Base-by-base conservation (phyloP, 352 stramenopile species). In the Phytophthora capsici region DNA sequence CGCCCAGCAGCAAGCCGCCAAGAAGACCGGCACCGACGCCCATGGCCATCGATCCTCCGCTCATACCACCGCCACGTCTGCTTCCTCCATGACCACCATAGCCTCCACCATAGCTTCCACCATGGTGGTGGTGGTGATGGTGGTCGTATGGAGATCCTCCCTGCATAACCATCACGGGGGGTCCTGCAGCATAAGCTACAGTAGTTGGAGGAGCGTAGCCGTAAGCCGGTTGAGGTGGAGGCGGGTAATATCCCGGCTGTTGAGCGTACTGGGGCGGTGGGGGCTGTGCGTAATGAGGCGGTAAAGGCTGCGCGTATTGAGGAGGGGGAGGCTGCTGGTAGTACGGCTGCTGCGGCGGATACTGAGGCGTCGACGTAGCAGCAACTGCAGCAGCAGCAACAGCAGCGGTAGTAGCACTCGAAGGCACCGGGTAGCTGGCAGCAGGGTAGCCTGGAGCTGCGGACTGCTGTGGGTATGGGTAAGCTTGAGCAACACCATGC, bases 1-100 rank as follows among this genome's bases (percentile, higher is more conserved):
- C 86, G n/a, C 85, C 87, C 0, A 95, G 73, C 25, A 95, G 51
- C 63, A 93, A 66, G 12, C 87, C 87, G 40, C 87, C 87, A 32
- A 92, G 63, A n/a, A 94, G 63, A 57, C 85, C 85, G 4, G 81
- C 85, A 20, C 85, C 87, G 19, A 91, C 76, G 20, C 87, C 87
- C 49, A 95, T 74, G 9, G 85, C 87, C 61, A 92, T 74, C 23
- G 80, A 57, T 22, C 69, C 66, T 2, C 55, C 72, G 62, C 64
- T 77, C 53, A 69, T 73, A 30, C 71, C 66, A n/a, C 76, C 74
- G 8, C 54, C 28, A 34, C 28, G 28, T 34, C 28, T 34, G 28
- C 28, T 34, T 4, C 26, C 54, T 19, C 71, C 70, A 22, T 56
- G 62, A 17, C 20, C 63, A 28, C 65, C 34, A 38, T 38, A 71